A percentile compares a stretch with the other conserved stretches of the same genome.
phyloP scores from a whole-genome alignment of 768 basidiomycete genomes.

The Rossbeevera mucosa region DNA sequence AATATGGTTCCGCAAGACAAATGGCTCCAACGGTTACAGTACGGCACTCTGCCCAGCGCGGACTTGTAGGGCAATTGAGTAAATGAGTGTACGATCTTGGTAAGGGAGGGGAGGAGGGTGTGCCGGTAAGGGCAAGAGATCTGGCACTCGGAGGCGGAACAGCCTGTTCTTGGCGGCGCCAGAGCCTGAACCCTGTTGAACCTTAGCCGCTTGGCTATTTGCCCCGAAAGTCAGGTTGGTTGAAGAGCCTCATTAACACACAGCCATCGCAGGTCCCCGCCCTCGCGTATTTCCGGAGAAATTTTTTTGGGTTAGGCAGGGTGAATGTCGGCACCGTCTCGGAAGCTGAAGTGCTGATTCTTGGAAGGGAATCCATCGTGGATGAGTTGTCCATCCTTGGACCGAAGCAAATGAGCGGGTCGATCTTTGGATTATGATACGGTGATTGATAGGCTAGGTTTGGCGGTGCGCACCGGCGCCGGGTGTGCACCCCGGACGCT shows the following conservation, averaged over 20 bases:
- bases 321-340: slow-evolving; percentile 13
- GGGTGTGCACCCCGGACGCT: background rate
- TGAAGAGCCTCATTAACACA: slow-evolving; percentile 34
- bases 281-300: slow-evolving; percentile 36
- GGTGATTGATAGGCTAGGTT: background rate
- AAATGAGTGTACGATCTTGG: slow-evolving; percentile 24
- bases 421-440: background rate
- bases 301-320: slow-evolving; percentile 26
- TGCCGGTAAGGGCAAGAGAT: slow-evolving; percentile 13
- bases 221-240: slow-evolving; percentile 30
- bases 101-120: slow-evolving; percentile 7
- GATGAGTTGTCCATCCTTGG: background rate
- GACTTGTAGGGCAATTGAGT: slow-evolving; percentile 22
- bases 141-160: slow-evolving; percentile 20
- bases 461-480: background rate
- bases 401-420: background rate
- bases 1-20: slow-evolving; percentile 34
- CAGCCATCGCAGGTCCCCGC: slow-evolving; percentile 37
- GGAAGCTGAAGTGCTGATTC: background rate
- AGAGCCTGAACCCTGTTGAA: slow-evolving; percentile 29
- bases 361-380: slow-evolving; percentile 3
- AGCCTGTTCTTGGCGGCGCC: slow-evolving; percentile 25
- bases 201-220: slow-evolving; percentile 27
- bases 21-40: slow-evolving; percentile 27
- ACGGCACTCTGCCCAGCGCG: slow-evolving; percentile 27